Evolutionary conservation across 345 rosid species (phyloP).

Genomic region (Rubroshorea leprosula): DNA sequence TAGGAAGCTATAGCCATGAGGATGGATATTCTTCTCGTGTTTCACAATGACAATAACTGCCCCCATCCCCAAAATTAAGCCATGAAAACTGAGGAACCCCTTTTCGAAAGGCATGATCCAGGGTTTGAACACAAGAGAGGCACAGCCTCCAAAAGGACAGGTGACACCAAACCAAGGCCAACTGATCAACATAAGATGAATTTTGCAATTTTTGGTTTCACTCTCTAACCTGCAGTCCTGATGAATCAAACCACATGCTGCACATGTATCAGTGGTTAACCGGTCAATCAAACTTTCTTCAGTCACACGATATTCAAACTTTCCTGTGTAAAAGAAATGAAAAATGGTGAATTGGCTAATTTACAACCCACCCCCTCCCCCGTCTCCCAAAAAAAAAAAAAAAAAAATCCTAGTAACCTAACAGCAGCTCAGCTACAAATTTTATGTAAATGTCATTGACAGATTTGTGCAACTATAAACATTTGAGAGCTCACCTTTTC

Average conservation of each 20-base stretch:
- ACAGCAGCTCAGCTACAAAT: background rate
- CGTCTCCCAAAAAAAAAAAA: too few species aligned
- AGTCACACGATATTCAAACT: conserved; percentile 58
- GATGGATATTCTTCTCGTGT: too few species aligned
- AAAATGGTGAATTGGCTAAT: background rate
- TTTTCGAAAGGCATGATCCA: too few species aligned
- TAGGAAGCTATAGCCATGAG: too few species aligned
- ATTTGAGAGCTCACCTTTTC: conserved; percentile 36
- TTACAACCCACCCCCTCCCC: too few species aligned
- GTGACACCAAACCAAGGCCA: background rate
- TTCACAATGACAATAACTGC: too few species aligned
- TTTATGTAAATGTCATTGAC: background rate
- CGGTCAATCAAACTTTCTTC: conserved; percentile 74
- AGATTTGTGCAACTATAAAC: background rate
- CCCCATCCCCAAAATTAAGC: too few species aligned
- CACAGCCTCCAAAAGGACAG: background rate
- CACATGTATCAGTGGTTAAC: conserved; percentile 44
- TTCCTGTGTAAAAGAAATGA: conserved; percentile 45
- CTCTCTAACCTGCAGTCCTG: conserved; percentile 53
- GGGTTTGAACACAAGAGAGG: too few species aligned
- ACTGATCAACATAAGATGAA: background rate
- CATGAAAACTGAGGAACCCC: too few species aligned
- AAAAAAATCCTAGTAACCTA: background rate
- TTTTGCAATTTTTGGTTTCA: background rate
- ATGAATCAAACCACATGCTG: conserved; percentile 48